These are phyloP conservation scores for Cinnamomum micranthum DNA, from an alignment of 164 flowering plant genomes.

Conservation along the genomic window DNA sequence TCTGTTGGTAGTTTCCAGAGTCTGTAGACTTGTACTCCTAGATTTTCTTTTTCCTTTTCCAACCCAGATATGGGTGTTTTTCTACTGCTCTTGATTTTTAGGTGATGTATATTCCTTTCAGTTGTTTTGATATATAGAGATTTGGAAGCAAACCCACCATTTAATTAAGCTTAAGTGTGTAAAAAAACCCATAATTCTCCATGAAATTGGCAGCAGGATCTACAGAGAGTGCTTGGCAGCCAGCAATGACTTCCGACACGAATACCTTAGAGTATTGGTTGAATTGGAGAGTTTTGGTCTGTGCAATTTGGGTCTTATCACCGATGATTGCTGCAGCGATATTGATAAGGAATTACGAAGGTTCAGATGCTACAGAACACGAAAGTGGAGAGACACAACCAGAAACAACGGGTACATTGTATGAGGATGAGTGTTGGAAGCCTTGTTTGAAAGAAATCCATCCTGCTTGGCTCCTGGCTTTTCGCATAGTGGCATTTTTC, in stretches of 20 bases:
- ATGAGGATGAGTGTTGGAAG: slow-evolving; percentile 82
- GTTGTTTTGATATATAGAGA: background rate
- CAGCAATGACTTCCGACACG: slow-evolving; percentile 56
- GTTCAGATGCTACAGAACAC: slow-evolving; percentile 15
- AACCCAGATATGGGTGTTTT: background rate
- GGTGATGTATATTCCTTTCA: background rate
- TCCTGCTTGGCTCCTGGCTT: slow-evolving; percentile 85
- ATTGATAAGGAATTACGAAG: slow-evolving; percentile 62
- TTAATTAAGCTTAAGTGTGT: background rate
- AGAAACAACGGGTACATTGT: slow-evolving; percentile 37
- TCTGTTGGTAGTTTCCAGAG: background rate
- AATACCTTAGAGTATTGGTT: slow-evolving; percentile 67
- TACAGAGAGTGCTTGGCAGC: slow-evolving; percentile 56
- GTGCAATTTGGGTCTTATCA: slow-evolving; percentile 52
- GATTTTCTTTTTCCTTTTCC: background rate
- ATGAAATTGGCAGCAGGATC: slow-evolving; percentile 62
- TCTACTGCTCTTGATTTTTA: background rate
- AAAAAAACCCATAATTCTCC: slow-evolving; percentile 5
- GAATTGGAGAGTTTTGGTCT: slow-evolving; percentile 78
- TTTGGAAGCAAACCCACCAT: no score
- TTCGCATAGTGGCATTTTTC: slow-evolving; percentile 55
- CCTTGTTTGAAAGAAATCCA: slow-evolving; percentile 75
- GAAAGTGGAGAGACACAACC: slow-evolving; percentile 19
- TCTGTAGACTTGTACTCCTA: background rate
- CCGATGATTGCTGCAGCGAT: slow-evolving; percentile 37